Base-by-base conservation (phyloP, 2,329 filamentous ascomycete species). In the Myriangium duriaei region DNA sequence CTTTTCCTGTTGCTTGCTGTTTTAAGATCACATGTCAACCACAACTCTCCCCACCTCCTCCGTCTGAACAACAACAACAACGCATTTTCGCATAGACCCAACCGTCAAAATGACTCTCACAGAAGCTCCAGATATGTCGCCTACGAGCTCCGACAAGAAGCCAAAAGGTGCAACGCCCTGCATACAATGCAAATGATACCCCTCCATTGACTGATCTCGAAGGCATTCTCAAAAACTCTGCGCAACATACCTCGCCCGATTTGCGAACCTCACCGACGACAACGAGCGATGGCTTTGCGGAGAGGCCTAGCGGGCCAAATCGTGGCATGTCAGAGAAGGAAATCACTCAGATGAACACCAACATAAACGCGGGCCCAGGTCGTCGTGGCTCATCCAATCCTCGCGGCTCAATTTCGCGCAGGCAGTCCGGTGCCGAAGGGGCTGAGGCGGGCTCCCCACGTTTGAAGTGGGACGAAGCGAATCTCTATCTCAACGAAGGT, bases 401-500 rank as follows among this genome's bases (percentile, higher is more conserved):
- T 2, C 73, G 73, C 45, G 74, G 75, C 4, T 71, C 71, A 18
- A 70, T 74, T 6, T 81, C 78, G n/a, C 80, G 85, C 39, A 79
- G 84, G 35, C 79, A 79, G 47, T 87, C 81, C 4, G 58, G 57
- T 19, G 64, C 65, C 40, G 60, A 67, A 43, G 63, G 66, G 16
- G 58, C 67, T 12, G 71, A 75, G 35, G 71, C 76, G 34, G 69
- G 68, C 41, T 78, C 73, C 42, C 80, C 82, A 45, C 79, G 86
- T 45, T 70, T 98, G 49, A 94, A 95, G 65, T 98, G 91, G 91
- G 91, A 98, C 60, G 91, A 98, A 66, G 91, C 84, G 32, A 98
- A 98, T 56, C 72, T 98, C 19, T 98, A 95, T 63, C 72, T 98
- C 37, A 91, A 91, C 5, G 91, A 98, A 64, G 88, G 96, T 61